phyloP scores from a whole-genome alignment of 2,329 filamentous ascomycete species.

The Fusarium lateritium region DNA sequence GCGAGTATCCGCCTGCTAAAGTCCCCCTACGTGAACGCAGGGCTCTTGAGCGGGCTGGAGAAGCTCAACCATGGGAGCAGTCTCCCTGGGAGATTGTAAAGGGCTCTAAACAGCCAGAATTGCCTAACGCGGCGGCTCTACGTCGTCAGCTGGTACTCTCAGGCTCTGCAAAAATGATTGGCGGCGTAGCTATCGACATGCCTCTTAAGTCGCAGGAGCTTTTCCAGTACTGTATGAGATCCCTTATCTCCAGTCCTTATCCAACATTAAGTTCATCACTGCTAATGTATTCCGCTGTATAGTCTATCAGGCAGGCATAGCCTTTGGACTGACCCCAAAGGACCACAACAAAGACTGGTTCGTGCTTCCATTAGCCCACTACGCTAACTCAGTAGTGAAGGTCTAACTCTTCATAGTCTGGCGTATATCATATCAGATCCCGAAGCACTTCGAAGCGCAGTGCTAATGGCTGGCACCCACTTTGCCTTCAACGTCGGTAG shows the following conservation, averaged over 20 bases:
- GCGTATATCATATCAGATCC: slow-evolving; percentile 9
- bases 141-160: slow-evolving; percentile 9
- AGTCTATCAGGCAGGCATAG: neutral
- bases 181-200: slow-evolving; percentile 18
- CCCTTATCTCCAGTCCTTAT: accelerated
- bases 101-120: neutral
- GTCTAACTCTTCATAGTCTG: neutral
- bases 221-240: slow-evolving; percentile 25
- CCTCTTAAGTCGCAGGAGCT: slow-evolving; percentile 25
- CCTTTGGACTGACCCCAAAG: neutral
- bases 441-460: slow-evolving; percentile 13
- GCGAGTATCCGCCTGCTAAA: slow-evolving; percentile 17
- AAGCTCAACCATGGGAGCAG: slow-evolving; percentile 15
- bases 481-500: slow-evolving; percentile 19
- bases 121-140: slow-evolving; percentile 1
- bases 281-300: neutral
- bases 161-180: neutral
- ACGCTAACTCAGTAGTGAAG: no score
- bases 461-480: slow-evolving; percentile 24
- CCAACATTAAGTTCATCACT: accelerated
- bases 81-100: neutral
- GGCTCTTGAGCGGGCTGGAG: slow-evolving; percentile 13
- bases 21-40: slow-evolving; percentile 24
- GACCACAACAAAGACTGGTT: slow-evolving; percentile 2
- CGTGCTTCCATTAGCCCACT: neutral